Conservation (phyloP, 192 early-diverging fungal genomes). For the Thoreauomyces humboldtii region DNA sequence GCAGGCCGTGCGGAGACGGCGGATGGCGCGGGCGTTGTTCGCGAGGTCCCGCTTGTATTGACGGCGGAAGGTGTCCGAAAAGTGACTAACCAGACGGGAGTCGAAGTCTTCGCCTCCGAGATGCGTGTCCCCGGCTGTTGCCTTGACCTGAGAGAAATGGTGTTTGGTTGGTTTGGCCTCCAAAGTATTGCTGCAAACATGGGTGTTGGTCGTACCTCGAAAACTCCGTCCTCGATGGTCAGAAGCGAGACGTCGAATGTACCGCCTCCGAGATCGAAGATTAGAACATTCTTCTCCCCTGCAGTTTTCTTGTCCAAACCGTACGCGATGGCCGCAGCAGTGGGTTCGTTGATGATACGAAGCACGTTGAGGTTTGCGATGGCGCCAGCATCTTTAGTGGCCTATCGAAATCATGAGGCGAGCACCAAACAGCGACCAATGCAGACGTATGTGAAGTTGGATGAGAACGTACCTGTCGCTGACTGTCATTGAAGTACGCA, state of each 20-base stretch:
- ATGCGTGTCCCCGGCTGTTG: slow-evolving; percentile 92
- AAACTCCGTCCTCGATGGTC: slow-evolving; percentile 91
- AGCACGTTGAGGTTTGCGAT: slow-evolving; percentile 90
- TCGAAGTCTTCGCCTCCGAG: slow-evolving; percentile 99
- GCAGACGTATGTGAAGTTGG: no score
- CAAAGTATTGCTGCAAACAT: no score
- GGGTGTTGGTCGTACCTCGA: no score
- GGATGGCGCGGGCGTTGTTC: slow-evolving; percentile 82
- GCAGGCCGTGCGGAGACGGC: slow-evolving; percentile 93
- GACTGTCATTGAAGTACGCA: slow-evolving; percentile 91
- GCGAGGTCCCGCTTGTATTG: slow-evolving; percentile 95
- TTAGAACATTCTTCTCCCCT: slow-evolving; percentile 83
- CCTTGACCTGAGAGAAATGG: no score
- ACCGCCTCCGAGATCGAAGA: slow-evolving; percentile 90
- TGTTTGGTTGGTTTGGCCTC: no score
- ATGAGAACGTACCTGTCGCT: no score
- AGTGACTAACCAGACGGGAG: slow-evolving; percentile 94
- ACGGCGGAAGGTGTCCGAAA: slow-evolving; percentile 92
- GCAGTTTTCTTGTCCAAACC: slow-evolving; percentile 84
- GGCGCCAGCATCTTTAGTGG: slow-evolving; percentile 92
- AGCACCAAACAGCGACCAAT: no score
- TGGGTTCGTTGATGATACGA: slow-evolving; percentile 96
- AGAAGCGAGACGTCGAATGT: slow-evolving; percentile 95
- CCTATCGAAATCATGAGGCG: no score
- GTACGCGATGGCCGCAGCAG: slow-evolving; percentile 96